Evolutionary conservation across 2,329 filamentous ascomycete genomes (phyloP), one percentile per base, ranked within the genome.

Genomic region (Tolypocladium sp.): DNA sequence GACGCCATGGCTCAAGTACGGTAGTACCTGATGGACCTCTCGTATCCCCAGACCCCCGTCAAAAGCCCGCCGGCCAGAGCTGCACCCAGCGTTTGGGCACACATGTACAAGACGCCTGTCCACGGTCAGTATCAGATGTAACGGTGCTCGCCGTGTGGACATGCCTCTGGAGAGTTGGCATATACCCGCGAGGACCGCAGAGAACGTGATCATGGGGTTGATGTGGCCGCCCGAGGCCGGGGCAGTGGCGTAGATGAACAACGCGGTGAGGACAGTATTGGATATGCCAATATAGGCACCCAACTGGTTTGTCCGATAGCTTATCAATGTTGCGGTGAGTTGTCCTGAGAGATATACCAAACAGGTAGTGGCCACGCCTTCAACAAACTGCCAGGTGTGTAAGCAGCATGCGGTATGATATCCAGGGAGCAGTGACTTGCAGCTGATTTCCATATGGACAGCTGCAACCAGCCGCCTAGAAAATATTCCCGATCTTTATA

Each of bases 121-220:
- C 1, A 73, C 51, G 1, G 71, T 74, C 65, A 83, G 81, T 17
- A 75, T 5, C 67, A 58, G 4, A 82, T 61, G 59, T 82, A 82
- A 82, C 59, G 0, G 81, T 65, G 20, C 75, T 74, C 66, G 35
- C 6, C 17, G 13, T 27, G 30, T 22, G 7, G 4, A 58, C 59
- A 20, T 41, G 68, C 66, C 70, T 58, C 80, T 73, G 0, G 80
- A 74, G 15, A 82, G 70, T 1, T 78, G 77, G 25, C 77, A 77
- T 15, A 82, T 69, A 0, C 79, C 75, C 1, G 77, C 74, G 30
- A 80, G 76, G 60, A 84, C 77, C 2, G 80, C 81, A 3, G 77
- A 74, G 54, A 83, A 74, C 0, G 80, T 82, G 60, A 84, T 81
- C 38, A 77, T 69, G 2, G 80, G 80, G 62, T 81, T 83, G 58